Evolutionary conservation across 2,329 filamentous ascomycete species (phyloP), one percentile per base, ranked within the genome.

Genomic region (Hirsutella rhossiliensis): DNA sequence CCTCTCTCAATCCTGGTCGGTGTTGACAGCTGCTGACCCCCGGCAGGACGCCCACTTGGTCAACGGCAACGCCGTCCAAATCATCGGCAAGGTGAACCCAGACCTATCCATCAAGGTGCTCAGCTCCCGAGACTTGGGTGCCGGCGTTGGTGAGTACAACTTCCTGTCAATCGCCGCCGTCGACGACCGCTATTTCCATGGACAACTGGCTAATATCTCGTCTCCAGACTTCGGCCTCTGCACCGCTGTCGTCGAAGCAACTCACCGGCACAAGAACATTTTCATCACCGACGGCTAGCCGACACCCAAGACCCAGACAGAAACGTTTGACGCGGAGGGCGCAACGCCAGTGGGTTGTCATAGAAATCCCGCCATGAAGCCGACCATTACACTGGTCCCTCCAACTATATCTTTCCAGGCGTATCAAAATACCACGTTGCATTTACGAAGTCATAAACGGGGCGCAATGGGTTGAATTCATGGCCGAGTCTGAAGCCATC

Each of bases 181-280:
- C 23, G 23, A 9, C 5, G 6, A 2, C 2, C 2, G 23, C 3
- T 9, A 3, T 27, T 27, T 27, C 5, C 2, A 5, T 27, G 3
- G 23, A 27, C 23, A 27, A 27, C 9, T 7, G 23, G 23, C 23
- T 27, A 27, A 27, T 9, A 7, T 5, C 23, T 27, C 23, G 23
- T 12, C 13, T 19, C 23, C 46, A 90, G 88, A 96, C 65, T 86
- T 84, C 62, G 73, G 72, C 43, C 74, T 87, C 30, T 83, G 80
- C 47, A 80, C 86, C 45, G 78, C 82, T 0, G 84, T 96, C 3
- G 89, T 95, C 15, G 85, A 96, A 46, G 82, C 80, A 31, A 92
- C 87, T 30, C 89, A 96, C 64, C 76, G 80, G 41, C 78, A 87
- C 59, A 85, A 83, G 57, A 71, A 79, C 48, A 82, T 97, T 42